A percentile compares a stretch with the other conserved stretches of the same genome.
Conservation (phyloP, 208 protist species). For the Porcisia deanei region DNA sequence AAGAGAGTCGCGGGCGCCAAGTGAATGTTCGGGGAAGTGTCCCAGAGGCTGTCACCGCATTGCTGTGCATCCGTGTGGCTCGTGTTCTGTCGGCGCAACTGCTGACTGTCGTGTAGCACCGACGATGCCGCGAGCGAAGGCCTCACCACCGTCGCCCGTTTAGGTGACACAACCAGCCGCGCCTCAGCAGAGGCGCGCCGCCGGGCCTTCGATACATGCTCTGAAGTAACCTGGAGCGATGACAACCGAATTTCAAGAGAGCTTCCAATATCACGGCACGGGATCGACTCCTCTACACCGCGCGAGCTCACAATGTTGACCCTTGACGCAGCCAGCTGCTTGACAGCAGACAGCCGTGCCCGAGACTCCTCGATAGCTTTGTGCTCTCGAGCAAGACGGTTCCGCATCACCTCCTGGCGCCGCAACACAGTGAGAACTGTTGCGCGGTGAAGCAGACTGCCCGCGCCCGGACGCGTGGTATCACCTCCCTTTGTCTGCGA, state of each 20-base stretch:
- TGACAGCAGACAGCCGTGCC: not conserved
- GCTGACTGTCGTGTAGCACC: not conserved
- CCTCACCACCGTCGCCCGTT: not conserved
- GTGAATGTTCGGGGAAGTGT: not conserved
- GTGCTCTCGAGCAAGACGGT: conserved; percentile 35
- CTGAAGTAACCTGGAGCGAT: not conserved
- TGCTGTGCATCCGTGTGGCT: not conserved
- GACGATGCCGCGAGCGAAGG: not conserved
- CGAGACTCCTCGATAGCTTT: conserved; percentile 33
- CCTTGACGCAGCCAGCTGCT: not conserved
- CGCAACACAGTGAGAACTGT: conserved; percentile 41
- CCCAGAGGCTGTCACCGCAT: not conserved
- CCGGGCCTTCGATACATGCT: not conserved
- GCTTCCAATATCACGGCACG: not conserved
- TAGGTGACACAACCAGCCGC: not conserved
- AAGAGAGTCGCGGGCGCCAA: not conserved
- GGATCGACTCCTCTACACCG: not conserved
- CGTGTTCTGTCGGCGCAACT: not conserved
- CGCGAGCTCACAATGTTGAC: not conserved
- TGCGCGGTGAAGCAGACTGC: conserved; percentile 13
- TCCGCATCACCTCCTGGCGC: conserved; percentile 41
- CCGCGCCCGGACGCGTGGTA: not conserved
- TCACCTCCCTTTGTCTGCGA: not conserved
- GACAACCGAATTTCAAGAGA: not conserved
- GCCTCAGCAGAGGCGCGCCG: not conserved